Evolutionary conservation across 371 early-diverging fungal species (phyloP).

Genomic region (Lichtheimia ornata): DNA sequence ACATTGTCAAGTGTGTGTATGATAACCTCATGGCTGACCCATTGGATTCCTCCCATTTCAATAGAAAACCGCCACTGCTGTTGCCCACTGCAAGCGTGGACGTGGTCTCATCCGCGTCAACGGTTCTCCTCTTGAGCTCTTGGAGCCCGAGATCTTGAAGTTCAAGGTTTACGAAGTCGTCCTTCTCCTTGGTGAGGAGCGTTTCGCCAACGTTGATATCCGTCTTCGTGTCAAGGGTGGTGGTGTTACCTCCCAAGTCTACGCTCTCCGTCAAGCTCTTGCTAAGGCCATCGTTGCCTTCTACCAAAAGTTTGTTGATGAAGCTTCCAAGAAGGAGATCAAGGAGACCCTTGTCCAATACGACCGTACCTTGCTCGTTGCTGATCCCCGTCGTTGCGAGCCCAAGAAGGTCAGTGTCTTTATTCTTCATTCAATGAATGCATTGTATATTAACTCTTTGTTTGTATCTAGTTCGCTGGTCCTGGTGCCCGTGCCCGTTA

Average conservation of each 20-base stretch:
- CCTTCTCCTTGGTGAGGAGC: slow-evolving; percentile 94
- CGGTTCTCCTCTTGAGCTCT: slow-evolving; percentile 95
- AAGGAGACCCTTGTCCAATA: slow-evolving; percentile 94
- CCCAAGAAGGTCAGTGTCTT: slow-evolving; percentile 89
- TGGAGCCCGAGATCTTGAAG: slow-evolving; percentile 95
- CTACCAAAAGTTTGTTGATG: slow-evolving; percentile 99
- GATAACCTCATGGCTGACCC: neutral
- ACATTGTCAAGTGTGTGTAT: no score
- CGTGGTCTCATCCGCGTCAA: slow-evolving; percentile 97
- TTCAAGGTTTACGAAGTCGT: slow-evolving; percentile 99
- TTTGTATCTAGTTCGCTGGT: slow-evolving; percentile 88
- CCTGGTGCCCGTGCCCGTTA: slow-evolving; percentile 99
- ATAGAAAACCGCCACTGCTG: slow-evolving; percentile 99
- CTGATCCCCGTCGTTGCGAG: slow-evolving; percentile 99
- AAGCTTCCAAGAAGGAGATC: slow-evolving; percentile 99
- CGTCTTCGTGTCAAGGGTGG: slow-evolving; percentile 97
- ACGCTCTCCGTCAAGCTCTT: slow-evolving; percentile 99
- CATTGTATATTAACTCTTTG: neutral
- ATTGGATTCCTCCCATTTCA: neutral
- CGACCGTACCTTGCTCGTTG: slow-evolving; percentile 99
- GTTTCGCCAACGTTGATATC: slow-evolving; percentile 97
- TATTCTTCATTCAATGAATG: neutral
- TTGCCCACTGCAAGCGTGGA: slow-evolving; percentile 98
- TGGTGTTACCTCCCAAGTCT: slow-evolving; percentile 98
- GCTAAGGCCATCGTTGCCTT: slow-evolving; percentile 99